Evolutionary conservation across 192 early-diverging fungal genomes (phyloP).

Genomic region (Coemansia sp.): DNA sequence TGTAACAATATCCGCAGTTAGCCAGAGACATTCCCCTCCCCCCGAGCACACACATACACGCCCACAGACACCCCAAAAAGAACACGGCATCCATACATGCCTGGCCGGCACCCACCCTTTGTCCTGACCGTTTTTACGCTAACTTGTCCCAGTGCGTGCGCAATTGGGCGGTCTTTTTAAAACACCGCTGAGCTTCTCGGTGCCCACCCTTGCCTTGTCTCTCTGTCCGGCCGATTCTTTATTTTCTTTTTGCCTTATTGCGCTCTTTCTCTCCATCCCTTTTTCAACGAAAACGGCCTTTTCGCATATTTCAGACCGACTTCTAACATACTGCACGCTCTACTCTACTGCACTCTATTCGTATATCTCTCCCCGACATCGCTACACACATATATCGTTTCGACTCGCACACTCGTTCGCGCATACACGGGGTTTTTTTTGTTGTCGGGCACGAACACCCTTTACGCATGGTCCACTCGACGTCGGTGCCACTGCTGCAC

Average conservation of each 20-base stretch:
- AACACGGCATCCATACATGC: too few species aligned
- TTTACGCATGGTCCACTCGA: constrained; percentile 29
- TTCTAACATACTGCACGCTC: not conserved
- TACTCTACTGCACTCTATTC: constrained; percentile 2
- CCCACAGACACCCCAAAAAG: too few species aligned
- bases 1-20: not conserved
- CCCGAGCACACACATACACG: too few species aligned
- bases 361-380: too few species aligned
- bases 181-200: too few species aligned
- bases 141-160: not conserved
- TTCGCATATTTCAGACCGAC: constrained; percentile 1
- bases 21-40: too few species aligned
- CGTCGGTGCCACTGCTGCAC: constrained; percentile 31
- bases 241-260: constrained; percentile 7
- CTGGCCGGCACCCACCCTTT: too few species aligned
- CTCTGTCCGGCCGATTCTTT: constrained; percentile 1
- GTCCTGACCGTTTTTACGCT: not conserved
- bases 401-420: too few species aligned
- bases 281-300: constrained; percentile 1
- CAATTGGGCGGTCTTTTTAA: constrained; percentile 2
- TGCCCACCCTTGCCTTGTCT: not conserved
- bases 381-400: not conserved
- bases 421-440: not conserved
- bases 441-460: not conserved
- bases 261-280: not conserved